Conservation (phyloP, 352 stramenopile species). For the Bremia lactucae region DNA sequence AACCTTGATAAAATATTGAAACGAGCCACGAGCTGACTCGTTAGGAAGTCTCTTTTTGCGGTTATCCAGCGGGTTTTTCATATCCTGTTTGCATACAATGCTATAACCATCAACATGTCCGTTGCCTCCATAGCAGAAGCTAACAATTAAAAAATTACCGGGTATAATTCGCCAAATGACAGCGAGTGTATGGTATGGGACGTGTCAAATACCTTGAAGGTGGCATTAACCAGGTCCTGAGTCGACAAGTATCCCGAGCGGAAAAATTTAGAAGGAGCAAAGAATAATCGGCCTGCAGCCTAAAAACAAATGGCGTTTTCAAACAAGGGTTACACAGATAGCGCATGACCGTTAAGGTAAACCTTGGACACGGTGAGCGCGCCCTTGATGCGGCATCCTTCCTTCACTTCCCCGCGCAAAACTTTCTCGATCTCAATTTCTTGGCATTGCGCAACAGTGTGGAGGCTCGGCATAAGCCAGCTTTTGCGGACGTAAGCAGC, state of each 20-base stretch:
- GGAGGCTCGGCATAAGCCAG: conserved; percentile 73
- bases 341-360: not conserved
- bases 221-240: conserved; percentile 51
- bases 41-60: conserved; percentile 44
- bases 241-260: conserved; percentile 61
- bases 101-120: not conserved
- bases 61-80: conserved; percentile 75
- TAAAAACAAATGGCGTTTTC: conserved; percentile 12
- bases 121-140: not conserved
- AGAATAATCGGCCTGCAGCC: conserved; percentile 73
- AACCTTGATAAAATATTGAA: conserved; percentile 82
- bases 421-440: conserved; percentile 68
- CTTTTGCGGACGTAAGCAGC: conserved; percentile 49
- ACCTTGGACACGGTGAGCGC: conserved; percentile 66
- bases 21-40: conserved; percentile 44
- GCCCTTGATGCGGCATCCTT: conserved; percentile 71
- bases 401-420: conserved; percentile 55
- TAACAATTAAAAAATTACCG: conserved; percentile 23
- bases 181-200: conserved; percentile 56
- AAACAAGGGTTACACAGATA: not conserved
- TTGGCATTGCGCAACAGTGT: conserved; percentile 71
- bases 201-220: conserved; percentile 66
- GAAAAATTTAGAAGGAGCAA: conserved; percentile 78
- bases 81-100: conserved; percentile 31
- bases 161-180: conserved; percentile 66